Evolutionary conservation across 371 early-diverging fungal genomes (phyloP).

Genomic region (Mortierella sp.): DNA sequence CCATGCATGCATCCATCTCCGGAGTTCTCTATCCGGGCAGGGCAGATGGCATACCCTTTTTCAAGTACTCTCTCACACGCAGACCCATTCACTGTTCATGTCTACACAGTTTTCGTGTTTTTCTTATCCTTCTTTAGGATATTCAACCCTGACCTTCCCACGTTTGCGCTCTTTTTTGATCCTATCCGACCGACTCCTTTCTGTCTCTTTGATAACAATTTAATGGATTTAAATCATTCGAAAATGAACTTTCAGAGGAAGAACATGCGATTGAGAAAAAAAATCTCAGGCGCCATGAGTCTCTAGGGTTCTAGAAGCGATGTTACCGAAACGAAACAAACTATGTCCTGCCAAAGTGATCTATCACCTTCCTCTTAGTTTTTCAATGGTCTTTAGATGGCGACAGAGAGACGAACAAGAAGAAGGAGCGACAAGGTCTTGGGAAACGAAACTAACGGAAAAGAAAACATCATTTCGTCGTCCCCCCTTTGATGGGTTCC

Average conservation of each 20-base stretch:
- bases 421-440: not conserved
- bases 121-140: too few relatives aligned
- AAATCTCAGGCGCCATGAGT: not conserved
- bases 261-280: not conserved
- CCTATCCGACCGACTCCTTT: not conserved
- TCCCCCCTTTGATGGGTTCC: not conserved
- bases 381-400: not conserved
- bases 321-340: not conserved
- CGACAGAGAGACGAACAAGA: not conserved
- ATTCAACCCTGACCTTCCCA: not conserved
- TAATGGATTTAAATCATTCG: not conserved
- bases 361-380: not conserved
- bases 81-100: not conserved
- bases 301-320: not conserved
- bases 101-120: not conserved
- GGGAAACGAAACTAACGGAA: too few relatives aligned
- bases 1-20: constrained; percentile 1
- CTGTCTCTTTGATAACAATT: not conserved
- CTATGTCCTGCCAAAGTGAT: not conserved
- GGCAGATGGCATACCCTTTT: not conserved
- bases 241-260: not conserved
- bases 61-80: not conserved
- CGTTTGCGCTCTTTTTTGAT: not conserved
- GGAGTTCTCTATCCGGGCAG: not conserved
- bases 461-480: too few relatives aligned